Percentiles rank a stretch among this genome's conserved stretches.
Conservation (phyloP, 768 basidiomycete genomes). For the Russula olivacea region DNA sequence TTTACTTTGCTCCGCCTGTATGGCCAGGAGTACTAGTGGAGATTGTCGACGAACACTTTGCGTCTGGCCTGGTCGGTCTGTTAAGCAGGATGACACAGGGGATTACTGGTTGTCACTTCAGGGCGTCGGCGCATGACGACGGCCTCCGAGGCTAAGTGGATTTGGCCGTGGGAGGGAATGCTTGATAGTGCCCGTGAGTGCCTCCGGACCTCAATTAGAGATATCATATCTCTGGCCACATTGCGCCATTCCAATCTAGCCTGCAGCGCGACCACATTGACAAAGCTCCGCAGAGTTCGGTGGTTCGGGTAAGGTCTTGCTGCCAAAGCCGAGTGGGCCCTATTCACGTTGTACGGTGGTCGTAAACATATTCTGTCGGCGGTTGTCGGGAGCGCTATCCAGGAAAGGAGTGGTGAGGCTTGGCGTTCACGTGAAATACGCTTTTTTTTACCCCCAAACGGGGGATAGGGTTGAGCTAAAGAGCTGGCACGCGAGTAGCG, state of each 20-base stretch:
- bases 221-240: background rate
- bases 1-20: too few relatives aligned
- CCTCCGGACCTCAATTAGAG: background rate
- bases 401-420: background rate
- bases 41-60: background rate
- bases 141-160: background rate
- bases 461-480: background rate
- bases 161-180: background rate
- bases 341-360: background rate
- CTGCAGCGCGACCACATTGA: background rate
- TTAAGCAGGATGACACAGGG: background rate
- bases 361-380: background rate
- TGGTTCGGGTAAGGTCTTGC: background rate
- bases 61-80: background rate
- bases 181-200: background rate
- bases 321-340: background rate
- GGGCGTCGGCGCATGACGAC: background rate
- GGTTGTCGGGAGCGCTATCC: too few relatives aligned
- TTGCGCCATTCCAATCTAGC: background rate
- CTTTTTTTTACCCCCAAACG: background rate
- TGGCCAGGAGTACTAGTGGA: too few relatives aligned
- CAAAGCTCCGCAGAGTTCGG: background rate
- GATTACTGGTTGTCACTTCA: too few relatives aligned
- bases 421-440: background rate
- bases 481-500: background rate